Evolutionary conservation across 2,329 filamentous ascomycete species (phyloP).

Genomic region (Aspergillus texensis): DNA sequence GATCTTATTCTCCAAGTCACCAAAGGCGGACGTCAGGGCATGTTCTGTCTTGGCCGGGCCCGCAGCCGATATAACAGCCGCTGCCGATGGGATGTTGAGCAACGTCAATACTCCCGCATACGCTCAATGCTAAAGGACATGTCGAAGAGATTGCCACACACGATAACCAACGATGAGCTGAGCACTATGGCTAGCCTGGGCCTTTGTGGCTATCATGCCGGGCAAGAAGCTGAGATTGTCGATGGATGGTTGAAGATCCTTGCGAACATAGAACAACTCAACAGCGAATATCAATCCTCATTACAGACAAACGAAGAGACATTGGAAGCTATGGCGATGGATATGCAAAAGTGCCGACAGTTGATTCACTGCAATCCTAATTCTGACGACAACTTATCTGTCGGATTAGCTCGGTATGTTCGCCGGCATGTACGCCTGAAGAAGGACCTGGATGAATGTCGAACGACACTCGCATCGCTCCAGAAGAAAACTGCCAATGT

Average conservation of each 20-base stretch:
- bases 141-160: not conserved
- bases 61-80: not conserved
- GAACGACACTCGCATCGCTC: not conserved
- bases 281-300: not conserved
- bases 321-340: not conserved
- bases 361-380: not conserved
- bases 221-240: not conserved
- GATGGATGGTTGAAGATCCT: not conserved
- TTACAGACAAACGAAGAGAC: not conserved
- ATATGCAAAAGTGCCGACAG: not conserved
- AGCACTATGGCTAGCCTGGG: not conserved
- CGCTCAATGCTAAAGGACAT: not conserved
- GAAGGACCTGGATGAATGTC: not conserved
- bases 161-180: not conserved
- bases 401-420: not conserved
- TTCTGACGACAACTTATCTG: not conserved
- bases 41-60: not conserved
- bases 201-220: not conserved
- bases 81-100: not conserved
- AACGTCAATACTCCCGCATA: not conserved
- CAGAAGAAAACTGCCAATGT: not conserved
- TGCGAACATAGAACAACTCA: not conserved
- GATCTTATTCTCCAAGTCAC: not conserved
- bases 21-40: not conserved
- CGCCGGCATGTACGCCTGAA: not conserved